Conservation (phyloP, 495 filamentous ascomycete species). For the Choiromyces venosus region DNA sequence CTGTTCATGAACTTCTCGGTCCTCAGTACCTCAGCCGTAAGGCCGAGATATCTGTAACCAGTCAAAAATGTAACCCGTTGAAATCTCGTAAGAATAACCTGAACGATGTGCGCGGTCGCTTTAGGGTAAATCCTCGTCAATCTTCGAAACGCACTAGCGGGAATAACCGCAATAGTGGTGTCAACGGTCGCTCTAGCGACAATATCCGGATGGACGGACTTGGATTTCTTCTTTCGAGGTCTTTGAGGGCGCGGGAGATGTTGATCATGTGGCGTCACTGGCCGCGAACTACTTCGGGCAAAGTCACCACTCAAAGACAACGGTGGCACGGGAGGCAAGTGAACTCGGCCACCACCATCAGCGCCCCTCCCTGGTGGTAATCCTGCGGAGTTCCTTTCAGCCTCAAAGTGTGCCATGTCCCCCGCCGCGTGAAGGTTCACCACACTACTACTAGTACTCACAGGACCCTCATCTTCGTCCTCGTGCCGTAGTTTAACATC, state of each 20-base stretch:
- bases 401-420: constrained; percentile 29
- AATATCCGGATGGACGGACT: constrained; percentile 92
- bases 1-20: constrained; percentile 88
- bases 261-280: constrained; percentile 28
- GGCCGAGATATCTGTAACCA: constrained; percentile 84
- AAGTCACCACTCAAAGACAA: constrained; percentile 28
- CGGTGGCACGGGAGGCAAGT: constrained; percentile 30
- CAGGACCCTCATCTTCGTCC: constrained; percentile 54
- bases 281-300: constrained; percentile 47
- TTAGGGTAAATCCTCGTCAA: constrained; percentile 93
- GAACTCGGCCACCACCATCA: constrained; percentile 24
- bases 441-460: constrained; percentile 47
- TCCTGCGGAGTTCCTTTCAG: constrained; percentile 13
- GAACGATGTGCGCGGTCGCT: constrained; percentile 93
- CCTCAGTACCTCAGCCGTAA: constrained; percentile 82
- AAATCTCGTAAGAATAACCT: constrained; percentile 89
- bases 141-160: constrained; percentile 87
- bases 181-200: constrained; percentile 94
- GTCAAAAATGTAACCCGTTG: constrained; percentile 92
- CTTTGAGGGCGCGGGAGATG: constrained; percentile 41
- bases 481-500: constrained; percentile 72
- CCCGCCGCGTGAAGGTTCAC: constrained; percentile 30
- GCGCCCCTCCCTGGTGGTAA: constrained; percentile 22
- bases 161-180: constrained; percentile 96
- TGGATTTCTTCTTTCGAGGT: constrained; percentile 51